Conservation (phyloP, 2,329 filamentous ascomycete genomes). For the Penicillium sp. region DNA sequence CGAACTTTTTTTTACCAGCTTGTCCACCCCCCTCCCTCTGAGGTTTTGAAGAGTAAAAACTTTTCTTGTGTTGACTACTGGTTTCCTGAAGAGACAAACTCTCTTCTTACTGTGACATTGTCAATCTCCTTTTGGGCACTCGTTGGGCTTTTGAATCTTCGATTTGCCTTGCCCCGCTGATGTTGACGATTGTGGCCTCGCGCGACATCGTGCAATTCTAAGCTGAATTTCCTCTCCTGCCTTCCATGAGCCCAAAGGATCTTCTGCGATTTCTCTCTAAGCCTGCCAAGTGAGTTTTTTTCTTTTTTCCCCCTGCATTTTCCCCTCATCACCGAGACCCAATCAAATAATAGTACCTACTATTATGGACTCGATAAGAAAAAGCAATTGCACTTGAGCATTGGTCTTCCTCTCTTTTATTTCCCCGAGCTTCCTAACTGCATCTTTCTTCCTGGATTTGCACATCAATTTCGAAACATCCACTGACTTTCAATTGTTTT, state of each 20-base stretch:
- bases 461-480: background rate
- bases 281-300: conserved; percentile 76
- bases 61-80: background rate
- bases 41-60: background rate
- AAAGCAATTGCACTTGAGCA: background rate
- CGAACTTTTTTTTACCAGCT: conserved; percentile 23
- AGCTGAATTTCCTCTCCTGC: conserved; percentile 35
- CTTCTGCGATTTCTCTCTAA: conserved; percentile 91
- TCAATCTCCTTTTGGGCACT: conserved; percentile 15
- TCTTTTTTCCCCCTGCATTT: background rate
- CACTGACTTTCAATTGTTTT: background rate
- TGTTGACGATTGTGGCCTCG: conserved; percentile 36
- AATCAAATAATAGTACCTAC: background rate
- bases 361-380: background rate
- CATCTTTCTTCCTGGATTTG: background rate
- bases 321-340: background rate
- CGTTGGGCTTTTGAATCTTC: conserved; percentile 17
- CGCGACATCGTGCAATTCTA: conserved; percentile 36
- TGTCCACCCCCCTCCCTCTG: conserved; percentile 6
- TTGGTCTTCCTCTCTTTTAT: background rate
- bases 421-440: background rate
- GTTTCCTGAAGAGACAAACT: background rate
- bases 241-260: conserved; percentile 89
- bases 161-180: conserved; percentile 25
- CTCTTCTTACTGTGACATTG: background rate